Evolutionary conservation across 2,329 filamentous ascomycete species (phyloP).

Genomic region (Hypoxylon sp.): DNA sequence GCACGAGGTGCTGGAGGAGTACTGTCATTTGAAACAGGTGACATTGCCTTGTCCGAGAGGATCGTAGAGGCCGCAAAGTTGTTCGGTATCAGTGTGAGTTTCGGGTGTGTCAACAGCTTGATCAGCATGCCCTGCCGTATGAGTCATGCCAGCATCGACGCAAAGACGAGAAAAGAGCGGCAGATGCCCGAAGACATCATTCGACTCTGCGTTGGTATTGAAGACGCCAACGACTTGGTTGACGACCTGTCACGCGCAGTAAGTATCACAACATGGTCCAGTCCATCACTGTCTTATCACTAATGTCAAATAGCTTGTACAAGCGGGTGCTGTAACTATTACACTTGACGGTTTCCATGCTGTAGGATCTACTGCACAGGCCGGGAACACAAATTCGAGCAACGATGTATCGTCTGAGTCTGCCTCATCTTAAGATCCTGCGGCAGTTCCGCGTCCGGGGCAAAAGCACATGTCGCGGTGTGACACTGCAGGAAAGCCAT

Average conservation of each 20-base stretch:
- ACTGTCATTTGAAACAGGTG: conserved; percentile 94
- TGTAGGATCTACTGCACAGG: conserved; percentile 46
- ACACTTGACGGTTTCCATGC: conserved; percentile 87
- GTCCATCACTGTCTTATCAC: conserved; percentile 30
- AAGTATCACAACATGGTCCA: conserved; percentile 61
- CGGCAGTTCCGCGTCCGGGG: conserved; percentile 36
- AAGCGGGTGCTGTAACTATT: conserved; percentile 92
- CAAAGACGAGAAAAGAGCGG: conserved; percentile 89
- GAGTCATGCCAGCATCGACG: conserved; percentile 98
- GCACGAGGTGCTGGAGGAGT: conserved; percentile 95
- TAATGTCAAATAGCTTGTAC: conserved; percentile 76
- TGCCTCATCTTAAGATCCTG: conserved; percentile 45
- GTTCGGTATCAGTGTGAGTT: conserved; percentile 97
- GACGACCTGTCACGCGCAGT: conserved; percentile 93
- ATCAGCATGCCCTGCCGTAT: conserved; percentile 99
- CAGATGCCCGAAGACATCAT: conserved; percentile 98
- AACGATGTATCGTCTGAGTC: conserved; percentile 44
- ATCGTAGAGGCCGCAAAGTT: conserved; percentile 94
- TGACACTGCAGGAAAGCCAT: conserved; percentile 41
- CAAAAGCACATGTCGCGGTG: conserved; percentile 31
- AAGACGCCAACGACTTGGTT: conserved; percentile 91
- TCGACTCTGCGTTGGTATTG: conserved; percentile 94
- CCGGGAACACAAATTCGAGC: conserved; percentile 38
- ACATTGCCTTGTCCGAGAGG: conserved; percentile 84
- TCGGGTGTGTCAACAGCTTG: conserved; percentile 97